Percentiles rank a stretch among this genome's conserved stretches.
phyloP scores from a whole-genome alignment of 805 yeast species.

The Saccharomycopsis javanensis region DNA sequence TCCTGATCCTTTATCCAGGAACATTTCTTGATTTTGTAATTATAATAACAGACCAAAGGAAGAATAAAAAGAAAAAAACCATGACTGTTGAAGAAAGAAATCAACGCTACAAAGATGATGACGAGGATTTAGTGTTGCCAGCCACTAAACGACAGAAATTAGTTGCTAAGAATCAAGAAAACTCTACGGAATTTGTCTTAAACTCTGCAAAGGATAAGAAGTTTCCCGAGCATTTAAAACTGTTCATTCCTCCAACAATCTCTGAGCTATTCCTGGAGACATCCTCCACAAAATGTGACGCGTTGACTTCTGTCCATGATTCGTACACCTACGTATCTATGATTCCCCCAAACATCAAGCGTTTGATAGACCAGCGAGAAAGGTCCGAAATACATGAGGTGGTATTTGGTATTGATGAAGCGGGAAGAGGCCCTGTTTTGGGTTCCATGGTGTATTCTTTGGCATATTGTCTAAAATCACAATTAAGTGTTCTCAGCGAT shows the following conservation, averaged over 20 bases:
- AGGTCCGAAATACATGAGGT: background rate
- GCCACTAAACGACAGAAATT: background rate
- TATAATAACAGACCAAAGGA: too few species aligned
- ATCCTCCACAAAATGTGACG: background rate
- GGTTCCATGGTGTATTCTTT: constrained; percentile 98
- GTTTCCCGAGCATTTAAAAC: constrained; percentile 3
- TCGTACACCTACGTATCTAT: constrained; percentile 17
- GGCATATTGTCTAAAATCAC: constrained; percentile 58
- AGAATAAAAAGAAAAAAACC: too few species aligned
- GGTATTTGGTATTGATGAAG: constrained; percentile 90
- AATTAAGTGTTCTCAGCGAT: constrained; percentile 33
- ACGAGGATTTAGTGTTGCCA: background rate
- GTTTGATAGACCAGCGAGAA: background rate
- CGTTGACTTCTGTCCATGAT: constrained; percentile 5
- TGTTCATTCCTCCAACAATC: constrained; percentile 8
- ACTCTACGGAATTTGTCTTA: background rate
- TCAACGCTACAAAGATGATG: background rate
- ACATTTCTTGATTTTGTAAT: too few species aligned
- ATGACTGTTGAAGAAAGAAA: too few species aligned
- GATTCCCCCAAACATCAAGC: constrained; percentile 9
- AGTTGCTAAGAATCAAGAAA: background rate
- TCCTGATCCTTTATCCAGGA: too few species aligned
- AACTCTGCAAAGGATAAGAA: background rate
- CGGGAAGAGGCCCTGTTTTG: constrained; percentile 96
- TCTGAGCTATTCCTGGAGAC: background rate